Conservation (phyloP, 106 monocot species). For the Ottelia alismoides region DNA sequence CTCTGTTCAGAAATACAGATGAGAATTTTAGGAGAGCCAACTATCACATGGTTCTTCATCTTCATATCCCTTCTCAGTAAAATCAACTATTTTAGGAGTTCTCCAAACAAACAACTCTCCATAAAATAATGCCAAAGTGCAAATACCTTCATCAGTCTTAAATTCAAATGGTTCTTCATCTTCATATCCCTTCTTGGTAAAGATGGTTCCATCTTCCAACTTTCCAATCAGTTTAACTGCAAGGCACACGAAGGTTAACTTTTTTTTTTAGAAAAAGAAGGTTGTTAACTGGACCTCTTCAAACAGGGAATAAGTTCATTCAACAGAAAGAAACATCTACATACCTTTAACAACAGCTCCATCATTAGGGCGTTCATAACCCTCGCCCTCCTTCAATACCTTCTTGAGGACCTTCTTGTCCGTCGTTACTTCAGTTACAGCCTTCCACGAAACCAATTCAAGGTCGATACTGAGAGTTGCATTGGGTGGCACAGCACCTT, state of each 20-base stretch:
- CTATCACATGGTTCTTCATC: too few relatives aligned
- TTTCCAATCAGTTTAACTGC: slow-evolving; percentile 77
- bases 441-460: slow-evolving; percentile 66
- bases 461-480: slow-evolving; percentile 41
- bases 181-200: slow-evolving; percentile 68
- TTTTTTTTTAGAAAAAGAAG: neutral
- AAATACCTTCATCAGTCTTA: slow-evolving; percentile 71
- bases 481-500: slow-evolving; percentile 54
- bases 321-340: too few relatives aligned
- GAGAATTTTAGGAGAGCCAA: too few relatives aligned
- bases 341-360: slow-evolving; percentile 62
- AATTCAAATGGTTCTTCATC: slow-evolving; percentile 71
- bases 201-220: slow-evolving; percentile 61
- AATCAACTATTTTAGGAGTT: too few relatives aligned
- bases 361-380: slow-evolving; percentile 58
- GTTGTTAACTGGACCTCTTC: too few relatives aligned
- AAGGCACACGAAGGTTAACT: neutral
- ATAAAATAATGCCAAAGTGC: too few relatives aligned
- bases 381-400: slow-evolving; percentile 58
- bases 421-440: slow-evolving; percentile 49
- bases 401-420: slow-evolving; percentile 62
- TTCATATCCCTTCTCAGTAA: too few relatives aligned
- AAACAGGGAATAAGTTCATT: too few relatives aligned
- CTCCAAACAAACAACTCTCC: too few relatives aligned
- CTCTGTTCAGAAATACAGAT: slow-evolving; percentile 24